Percentiles rank a stretch among this genome's conserved stretches.
phyloP scores from a whole-genome alignment of 306 rosid genomes.

The Acacia melanoxylon region DNA sequence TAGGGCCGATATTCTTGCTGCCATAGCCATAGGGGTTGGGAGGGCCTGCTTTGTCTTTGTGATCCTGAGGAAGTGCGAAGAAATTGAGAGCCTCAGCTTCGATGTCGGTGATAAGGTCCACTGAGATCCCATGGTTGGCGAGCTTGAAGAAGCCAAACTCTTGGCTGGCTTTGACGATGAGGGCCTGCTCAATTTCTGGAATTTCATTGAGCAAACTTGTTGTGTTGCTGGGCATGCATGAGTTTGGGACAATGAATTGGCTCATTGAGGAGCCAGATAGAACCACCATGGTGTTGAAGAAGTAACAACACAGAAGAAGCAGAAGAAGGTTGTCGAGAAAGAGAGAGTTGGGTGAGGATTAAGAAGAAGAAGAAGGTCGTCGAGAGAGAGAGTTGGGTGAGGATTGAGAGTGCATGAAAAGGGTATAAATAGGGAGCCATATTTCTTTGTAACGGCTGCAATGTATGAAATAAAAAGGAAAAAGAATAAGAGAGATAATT shows the following conservation, averaged over 20 bases:
- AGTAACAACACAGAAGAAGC: not conserved
- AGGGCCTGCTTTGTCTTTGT: slow-evolving; percentile 60
- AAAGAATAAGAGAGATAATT: too few relatives aligned
- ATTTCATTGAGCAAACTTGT: slow-evolving; percentile 35
- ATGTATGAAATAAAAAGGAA: too few relatives aligned
- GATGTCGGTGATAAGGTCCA: slow-evolving; percentile 48
- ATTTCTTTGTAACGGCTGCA: too few relatives aligned
- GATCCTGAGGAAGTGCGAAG: slow-evolving; percentile 45
- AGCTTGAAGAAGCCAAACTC: slow-evolving; percentile 76
- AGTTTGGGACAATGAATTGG: slow-evolving; percentile 38
- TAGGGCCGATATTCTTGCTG: slow-evolving; percentile 59
- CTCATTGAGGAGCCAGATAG: slow-evolving; percentile 56
- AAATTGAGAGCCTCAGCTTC: slow-evolving; percentile 61
- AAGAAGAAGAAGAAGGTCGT: too few relatives aligned
- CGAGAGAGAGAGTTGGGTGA: not conserved
- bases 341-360: too few relatives aligned
- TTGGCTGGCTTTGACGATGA: slow-evolving; percentile 59
- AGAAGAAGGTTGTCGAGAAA: not conserved
- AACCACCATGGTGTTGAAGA: slow-evolving; percentile 55
- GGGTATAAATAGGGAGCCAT: too few relatives aligned
- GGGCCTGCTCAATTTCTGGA: slow-evolving; percentile 61
- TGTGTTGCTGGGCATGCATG: slow-evolving; percentile 38
- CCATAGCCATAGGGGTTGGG: slow-evolving; percentile 82
- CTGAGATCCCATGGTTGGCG: slow-evolving; percentile 64
- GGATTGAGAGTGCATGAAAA: too few relatives aligned